Percentiles rank a stretch among this genome's conserved stretches.
Evolutionary conservation across 176 grass and related monocot species (phyloP).

Genomic region (Oryza coarctata): DNA sequence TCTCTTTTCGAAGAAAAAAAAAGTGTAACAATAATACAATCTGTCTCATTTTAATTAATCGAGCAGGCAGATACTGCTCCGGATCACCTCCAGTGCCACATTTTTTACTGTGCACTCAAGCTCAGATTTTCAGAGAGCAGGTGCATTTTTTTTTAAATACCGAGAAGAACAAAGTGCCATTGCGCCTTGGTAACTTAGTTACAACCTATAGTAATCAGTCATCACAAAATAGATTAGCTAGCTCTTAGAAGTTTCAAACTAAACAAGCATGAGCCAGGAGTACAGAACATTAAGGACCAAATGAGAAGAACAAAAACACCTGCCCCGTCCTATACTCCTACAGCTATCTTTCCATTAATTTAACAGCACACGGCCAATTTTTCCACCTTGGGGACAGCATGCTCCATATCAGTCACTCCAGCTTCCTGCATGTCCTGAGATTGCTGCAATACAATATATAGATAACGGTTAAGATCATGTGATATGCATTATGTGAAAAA

Average conservation of each 20-base stretch:
- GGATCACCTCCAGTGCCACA: too few species aligned
- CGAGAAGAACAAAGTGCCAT: too few species aligned
- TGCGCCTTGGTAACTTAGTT: neutral
- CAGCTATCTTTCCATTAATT: neutral
- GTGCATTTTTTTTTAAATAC: too few species aligned
- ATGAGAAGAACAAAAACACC: neutral
- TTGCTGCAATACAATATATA: constrained; percentile 18
- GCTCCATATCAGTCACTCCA: neutral
- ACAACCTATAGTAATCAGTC: neutral
- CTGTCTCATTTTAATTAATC: too few species aligned
- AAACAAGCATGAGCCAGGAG: neutral
- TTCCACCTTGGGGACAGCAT: neutral
- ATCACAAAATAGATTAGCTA: neutral
- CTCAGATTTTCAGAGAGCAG: too few species aligned
- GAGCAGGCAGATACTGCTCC: too few species aligned
- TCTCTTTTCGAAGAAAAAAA: too few species aligned
- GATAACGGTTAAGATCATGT: neutral
- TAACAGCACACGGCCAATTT: neutral
- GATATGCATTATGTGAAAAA: neutral
- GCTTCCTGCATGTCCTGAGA: neutral
- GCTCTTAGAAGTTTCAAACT: neutral
- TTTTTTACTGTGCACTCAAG: too few species aligned
- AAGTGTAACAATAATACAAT: too few species aligned
- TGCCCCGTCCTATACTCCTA: neutral
- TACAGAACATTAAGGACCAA: neutral